Conservation (phyloP, 257 asterid species). For the Fraxinus pennsylvanica region DNA sequence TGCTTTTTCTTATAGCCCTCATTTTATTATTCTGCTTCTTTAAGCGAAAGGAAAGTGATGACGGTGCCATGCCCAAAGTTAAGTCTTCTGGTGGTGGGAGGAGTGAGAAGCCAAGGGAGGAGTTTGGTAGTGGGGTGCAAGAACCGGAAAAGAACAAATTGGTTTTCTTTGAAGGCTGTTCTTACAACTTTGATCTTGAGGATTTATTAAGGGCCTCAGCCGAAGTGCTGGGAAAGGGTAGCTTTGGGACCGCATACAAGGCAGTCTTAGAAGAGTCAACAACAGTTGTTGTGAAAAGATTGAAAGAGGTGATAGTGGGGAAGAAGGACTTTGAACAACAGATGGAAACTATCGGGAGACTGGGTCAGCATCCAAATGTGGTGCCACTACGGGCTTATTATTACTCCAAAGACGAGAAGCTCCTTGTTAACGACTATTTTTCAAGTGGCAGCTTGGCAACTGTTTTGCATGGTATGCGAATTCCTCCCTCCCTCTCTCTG, state of each 20-base stretch:
- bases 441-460: constrained; percentile 73
- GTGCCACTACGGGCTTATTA: constrained; percentile 91
- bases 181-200: constrained; percentile 90
- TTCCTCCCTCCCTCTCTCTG: constrained; percentile 20
- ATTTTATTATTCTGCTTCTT: constrained; percentile 50
- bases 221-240: constrained; percentile 90
- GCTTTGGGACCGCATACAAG: constrained; percentile 91
- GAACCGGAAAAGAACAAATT: constrained; percentile 83
- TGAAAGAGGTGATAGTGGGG: constrained; percentile 88
- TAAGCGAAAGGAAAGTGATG: constrained; percentile 47
- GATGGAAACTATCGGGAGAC: constrained; percentile 81
- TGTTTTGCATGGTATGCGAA: constrained; percentile 68
- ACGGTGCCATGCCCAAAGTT: constrained; percentile 49
- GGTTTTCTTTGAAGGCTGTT: constrained; percentile 88
- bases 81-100: constrained; percentile 66
- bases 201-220: constrained; percentile 95
- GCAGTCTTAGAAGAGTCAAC: constrained; percentile 92
- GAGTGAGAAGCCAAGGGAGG: constrained; percentile 79
- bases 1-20: constrained; percentile 54
- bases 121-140: constrained; percentile 92
- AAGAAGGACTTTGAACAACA: constrained; percentile 95
- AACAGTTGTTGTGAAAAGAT: constrained; percentile 86
- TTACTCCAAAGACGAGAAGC: constrained; percentile 97
- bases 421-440: constrained; percentile 77
- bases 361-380: constrained; percentile 72